A percentile compares a stretch with the other conserved stretches of the same genome.
Evolutionary conservation across 2,329 filamentous ascomycete genomes (phyloP).

Genomic region (Ceratocystis ficicola): DNA sequence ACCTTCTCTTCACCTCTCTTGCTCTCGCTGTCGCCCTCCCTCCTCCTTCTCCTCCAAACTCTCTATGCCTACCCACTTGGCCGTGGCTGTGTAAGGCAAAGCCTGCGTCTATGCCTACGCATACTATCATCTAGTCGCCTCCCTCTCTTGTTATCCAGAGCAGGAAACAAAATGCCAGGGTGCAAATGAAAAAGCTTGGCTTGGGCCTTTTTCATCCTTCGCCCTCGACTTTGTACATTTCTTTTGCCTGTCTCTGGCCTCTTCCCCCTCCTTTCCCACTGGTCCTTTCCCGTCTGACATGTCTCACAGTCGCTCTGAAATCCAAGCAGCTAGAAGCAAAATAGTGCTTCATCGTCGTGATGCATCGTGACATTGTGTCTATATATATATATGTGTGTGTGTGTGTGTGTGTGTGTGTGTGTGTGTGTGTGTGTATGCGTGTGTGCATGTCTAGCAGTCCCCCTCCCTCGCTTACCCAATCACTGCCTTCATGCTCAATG

Average conservation of each 20-base stretch:
- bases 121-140: not conserved
- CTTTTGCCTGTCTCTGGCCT: not conserved
- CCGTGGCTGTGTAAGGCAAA: conserved; percentile 7
- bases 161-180: no score
- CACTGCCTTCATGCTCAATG: conserved; percentile 80
- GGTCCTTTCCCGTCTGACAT: not conserved
- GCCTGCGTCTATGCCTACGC: no score
- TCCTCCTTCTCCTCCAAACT: not conserved
- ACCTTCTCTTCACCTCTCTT: not conserved
- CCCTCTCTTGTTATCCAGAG: no score
- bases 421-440: not conserved
- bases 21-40: not conserved
- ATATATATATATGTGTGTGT: no score
- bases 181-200: not conserved
- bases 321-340: conserved; percentile 1
- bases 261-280: not conserved
- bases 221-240: no score
- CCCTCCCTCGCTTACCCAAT: conserved; percentile 38
- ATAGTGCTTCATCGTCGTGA: conserved; percentile 13
- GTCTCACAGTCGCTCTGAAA: not conserved
- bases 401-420: not conserved
- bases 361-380: not conserved
- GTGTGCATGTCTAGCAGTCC: not conserved
- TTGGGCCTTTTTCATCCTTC: not conserved
- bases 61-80: not conserved